Evolutionary conservation across 306 rosid species (phyloP).

Genomic region (Abrus precatorius): DNA sequence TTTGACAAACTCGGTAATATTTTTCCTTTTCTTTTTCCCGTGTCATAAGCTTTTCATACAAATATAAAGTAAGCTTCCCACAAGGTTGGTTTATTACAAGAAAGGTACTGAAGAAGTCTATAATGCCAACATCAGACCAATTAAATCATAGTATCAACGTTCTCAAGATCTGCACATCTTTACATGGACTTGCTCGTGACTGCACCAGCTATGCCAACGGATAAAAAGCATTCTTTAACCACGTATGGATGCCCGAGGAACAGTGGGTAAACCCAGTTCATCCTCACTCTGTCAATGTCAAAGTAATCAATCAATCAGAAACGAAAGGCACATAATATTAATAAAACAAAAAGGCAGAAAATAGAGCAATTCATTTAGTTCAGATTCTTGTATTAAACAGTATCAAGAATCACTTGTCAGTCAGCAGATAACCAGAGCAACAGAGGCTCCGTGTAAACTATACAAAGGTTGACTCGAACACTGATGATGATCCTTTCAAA

Average conservation of each 20-base stretch:
- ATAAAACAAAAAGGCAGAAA: not conserved
- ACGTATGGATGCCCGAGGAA: conserved; percentile 85
- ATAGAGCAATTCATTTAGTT: conserved; percentile 12
- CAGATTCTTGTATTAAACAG: not conserved
- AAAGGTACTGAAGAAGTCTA: conserved; percentile 17
- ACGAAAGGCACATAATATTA: not conserved
- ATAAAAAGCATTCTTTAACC: conserved; percentile 53
- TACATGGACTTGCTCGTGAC: conserved; percentile 55
- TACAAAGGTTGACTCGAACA: not conserved
- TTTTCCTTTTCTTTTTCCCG: not conserved
- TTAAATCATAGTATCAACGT: conserved; percentile 36
- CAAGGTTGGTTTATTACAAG: conserved; percentile 30
- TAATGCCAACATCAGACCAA: conserved; percentile 46
- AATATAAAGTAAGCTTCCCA: conserved; percentile 18
- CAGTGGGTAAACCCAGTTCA: conserved; percentile 93
- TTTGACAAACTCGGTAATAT: not conserved
- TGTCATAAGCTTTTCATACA: conserved; percentile 25
- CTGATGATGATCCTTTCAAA: conserved; percentile 8
- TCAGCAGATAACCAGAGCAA: not conserved
- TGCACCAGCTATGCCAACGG: conserved; percentile 29
- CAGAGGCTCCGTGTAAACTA: not conserved
- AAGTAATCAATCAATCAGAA: conserved; percentile 43
- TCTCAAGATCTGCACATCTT: conserved; percentile 67
- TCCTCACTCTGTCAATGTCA: conserved; percentile 73
- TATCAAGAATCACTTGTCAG: not conserved